Base-by-base conservation (phyloP, 331 rosid species). In the Pyrus hybrid region DNA sequence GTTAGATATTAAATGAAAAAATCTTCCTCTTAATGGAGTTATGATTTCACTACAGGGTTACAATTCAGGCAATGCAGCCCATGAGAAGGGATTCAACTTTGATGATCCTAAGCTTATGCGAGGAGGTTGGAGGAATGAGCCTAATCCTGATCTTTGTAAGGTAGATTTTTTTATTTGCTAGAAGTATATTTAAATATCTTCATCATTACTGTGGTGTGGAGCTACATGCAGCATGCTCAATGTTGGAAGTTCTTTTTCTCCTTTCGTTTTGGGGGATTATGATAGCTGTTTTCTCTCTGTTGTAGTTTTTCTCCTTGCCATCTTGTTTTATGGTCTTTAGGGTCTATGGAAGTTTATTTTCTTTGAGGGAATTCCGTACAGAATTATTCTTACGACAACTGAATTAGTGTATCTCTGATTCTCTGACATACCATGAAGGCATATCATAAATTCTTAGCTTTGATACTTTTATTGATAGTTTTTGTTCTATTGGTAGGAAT, bases 81-180 rank as follows among this genome's bases (percentile, higher is more conserved):
- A 63, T 33, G 99, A 95, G 80, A 92, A 56, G 86, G 97, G 98
- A 57, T 92, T 92, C 83, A 95, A 92, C 79, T 95, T 95, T 67
- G 93, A 89, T 74, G 98, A 95, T 80, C 75, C 84, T 26, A 83
- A 96, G 87, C 85, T 95, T 67, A 89, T 92, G 97, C 85, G 85
- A 70, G 98, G 99, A 83, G 97, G 90, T 77, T 92, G 99, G 97
- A 95, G 92, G 82, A 95, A 90, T 80, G 97, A 95, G 86, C 90
- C 97, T 76, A 84, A 92, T 86, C 87, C 97, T 54, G 96, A 95
- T 83, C 73, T 78, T 64, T 92, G 93, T 84, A 92, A 80, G 91
- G 97, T 94, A 81, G 83, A 72, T 68, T 60, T 72, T 65, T 54
- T 13, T 73, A 82, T 18, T 26, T 72, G 3, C 72, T 30, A 65